Percentiles rank a stretch among this genome's conserved stretches.
These are phyloP conservation scores for Pseudogymnoascus sp. DNA, from an alignment of 2,329 filamentous ascomycete genomes.

Conservation along the genomic window DNA sequence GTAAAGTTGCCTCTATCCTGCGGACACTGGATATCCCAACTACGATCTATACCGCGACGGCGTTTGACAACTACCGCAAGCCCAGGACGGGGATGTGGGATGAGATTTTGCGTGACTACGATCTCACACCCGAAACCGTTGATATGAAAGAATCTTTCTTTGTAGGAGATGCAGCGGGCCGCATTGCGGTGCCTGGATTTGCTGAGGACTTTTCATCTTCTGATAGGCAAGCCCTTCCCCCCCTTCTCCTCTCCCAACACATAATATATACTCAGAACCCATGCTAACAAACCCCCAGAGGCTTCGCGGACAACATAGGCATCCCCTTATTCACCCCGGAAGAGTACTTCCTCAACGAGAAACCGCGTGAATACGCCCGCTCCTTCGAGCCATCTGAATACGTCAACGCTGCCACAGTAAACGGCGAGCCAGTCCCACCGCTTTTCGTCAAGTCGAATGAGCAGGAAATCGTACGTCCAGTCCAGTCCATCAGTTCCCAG, in stretches of 20 bases:
- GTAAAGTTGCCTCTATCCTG: conserved; percentile 64
- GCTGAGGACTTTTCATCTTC: conserved; percentile 58
- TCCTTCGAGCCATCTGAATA: conserved; percentile 63
- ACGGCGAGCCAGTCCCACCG: conserved; percentile 12
- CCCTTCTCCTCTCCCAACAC: conserved; percentile 10
- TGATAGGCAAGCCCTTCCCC: conserved; percentile 34
- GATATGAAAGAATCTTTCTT: conserved; percentile 70
- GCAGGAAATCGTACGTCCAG: neutral
- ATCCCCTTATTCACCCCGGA: conserved; percentile 80
- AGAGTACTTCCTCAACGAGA: conserved; percentile 73
- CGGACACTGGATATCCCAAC: conserved; percentile 65
- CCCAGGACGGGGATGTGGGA: conserved; percentile 86
- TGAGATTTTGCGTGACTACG: conserved; percentile 47
- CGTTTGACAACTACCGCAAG: conserved; percentile 75
- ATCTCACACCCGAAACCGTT: conserved; percentile 39
- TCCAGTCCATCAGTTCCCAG: too few species aligned
- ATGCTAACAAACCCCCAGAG: conserved; percentile 37
- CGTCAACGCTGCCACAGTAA: conserved; percentile 29
- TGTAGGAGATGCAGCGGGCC: conserved; percentile 76
- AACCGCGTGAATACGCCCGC: conserved; percentile 56
- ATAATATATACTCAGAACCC: neutral
- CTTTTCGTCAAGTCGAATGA: neutral
- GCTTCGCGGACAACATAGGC: conserved; percentile 79
- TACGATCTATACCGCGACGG: conserved; percentile 78
- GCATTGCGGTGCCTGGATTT: conserved; percentile 38